Percentiles rank a stretch among this genome's conserved stretches.
phyloP scores from a whole-genome alignment of 2,329 filamentous ascomycete genomes.

The Rhynchosporium agropyri region DNA sequence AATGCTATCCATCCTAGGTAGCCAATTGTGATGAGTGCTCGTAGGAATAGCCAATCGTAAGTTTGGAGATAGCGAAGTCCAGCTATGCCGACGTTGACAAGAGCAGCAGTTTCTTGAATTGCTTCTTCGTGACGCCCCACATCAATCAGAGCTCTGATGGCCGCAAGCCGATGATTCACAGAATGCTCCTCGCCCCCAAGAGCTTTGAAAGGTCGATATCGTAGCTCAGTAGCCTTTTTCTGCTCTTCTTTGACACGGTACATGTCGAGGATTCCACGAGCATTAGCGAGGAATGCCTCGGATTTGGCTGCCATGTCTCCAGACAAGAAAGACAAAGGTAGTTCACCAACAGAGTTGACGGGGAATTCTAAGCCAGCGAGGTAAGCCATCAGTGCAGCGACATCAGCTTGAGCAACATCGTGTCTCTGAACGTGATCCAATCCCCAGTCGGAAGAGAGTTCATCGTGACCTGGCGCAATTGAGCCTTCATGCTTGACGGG shows the following conservation, averaged over 20 bases:
- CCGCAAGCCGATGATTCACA: constrained; percentile 66
- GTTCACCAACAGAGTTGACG: constrained; percentile 92
- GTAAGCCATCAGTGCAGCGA: constrained; percentile 95
- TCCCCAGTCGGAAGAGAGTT: constrained; percentile 88
- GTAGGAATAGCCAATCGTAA: constrained; percentile 96
- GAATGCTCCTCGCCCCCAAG: constrained; percentile 66
- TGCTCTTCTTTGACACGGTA: constrained; percentile 90
- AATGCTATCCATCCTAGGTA: constrained; percentile 97
- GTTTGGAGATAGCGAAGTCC: constrained; percentile 94
- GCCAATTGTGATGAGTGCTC: constrained; percentile 83
- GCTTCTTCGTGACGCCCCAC: constrained; percentile 70
- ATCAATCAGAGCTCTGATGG: constrained; percentile 70
- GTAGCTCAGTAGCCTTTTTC: constrained; percentile 75
- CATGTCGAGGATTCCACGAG: constrained; percentile 88
- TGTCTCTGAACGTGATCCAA: constrained; percentile 80
- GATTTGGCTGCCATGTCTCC: constrained; percentile 77
- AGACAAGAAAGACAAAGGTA: constrained; percentile 81
- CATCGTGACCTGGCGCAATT: constrained; percentile 80
- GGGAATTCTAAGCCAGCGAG: constrained; percentile 86
- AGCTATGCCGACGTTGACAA: constrained; percentile 77
- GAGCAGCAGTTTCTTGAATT: constrained; percentile 73
- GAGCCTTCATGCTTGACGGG: constrained; percentile 61
- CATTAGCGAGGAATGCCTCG: constrained; percentile 80
- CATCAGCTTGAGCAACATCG: constrained; percentile 91
- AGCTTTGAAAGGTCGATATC: constrained; percentile 74